phyloP scores from a whole-genome alignment of 1,284 basidiomycete genomes.

The Mycosarcoma mackinlayi region DNA sequence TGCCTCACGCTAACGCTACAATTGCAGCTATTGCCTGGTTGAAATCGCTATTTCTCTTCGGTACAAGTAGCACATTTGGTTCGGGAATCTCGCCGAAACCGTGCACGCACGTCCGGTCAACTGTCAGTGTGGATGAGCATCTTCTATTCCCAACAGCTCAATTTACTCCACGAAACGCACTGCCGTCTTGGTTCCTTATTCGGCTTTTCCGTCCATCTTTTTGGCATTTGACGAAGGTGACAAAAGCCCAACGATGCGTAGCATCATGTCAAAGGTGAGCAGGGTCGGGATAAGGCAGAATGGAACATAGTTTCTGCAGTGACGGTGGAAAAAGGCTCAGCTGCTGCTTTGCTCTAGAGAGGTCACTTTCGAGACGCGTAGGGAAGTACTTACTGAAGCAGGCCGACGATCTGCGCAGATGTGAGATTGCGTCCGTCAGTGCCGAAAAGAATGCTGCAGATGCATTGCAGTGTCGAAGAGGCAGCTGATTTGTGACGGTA shows the following conservation, averaged over 20 bases:
- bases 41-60: too few relatives aligned
- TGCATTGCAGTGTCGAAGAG: slow-evolving; percentile 47
- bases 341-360: not conserved
- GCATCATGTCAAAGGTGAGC: slow-evolving; percentile 39
- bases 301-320: slow-evolving; percentile 41
- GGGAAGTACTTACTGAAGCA: slow-evolving; percentile 37
- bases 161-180: not conserved
- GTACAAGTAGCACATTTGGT: too few relatives aligned
- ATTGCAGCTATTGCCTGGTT: too few relatives aligned
- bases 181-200: slow-evolving; percentile 4
- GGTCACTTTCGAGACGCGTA: too few relatives aligned
- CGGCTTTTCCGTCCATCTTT: slow-evolving; percentile 4
- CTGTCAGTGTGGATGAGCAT: too few relatives aligned
- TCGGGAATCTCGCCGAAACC: too few relatives aligned
- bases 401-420: slow-evolving; percentile 6
- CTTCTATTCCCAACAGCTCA: too few relatives aligned
- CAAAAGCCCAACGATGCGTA: slow-evolving; percentile 26
- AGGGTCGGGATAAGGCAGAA: slow-evolving; percentile 38
- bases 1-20: too few relatives aligned
- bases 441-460: slow-evolving; percentile 40
- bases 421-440: slow-evolving; percentile 26
- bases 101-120: too few relatives aligned
- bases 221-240: not conserved
- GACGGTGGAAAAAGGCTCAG: too few relatives aligned
- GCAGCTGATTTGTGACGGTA: slow-evolving; percentile 16